phyloP scores from a whole-genome alignment of 2,329 filamentous ascomycete genomes.

The Neoarthrinium moseri region DNA sequence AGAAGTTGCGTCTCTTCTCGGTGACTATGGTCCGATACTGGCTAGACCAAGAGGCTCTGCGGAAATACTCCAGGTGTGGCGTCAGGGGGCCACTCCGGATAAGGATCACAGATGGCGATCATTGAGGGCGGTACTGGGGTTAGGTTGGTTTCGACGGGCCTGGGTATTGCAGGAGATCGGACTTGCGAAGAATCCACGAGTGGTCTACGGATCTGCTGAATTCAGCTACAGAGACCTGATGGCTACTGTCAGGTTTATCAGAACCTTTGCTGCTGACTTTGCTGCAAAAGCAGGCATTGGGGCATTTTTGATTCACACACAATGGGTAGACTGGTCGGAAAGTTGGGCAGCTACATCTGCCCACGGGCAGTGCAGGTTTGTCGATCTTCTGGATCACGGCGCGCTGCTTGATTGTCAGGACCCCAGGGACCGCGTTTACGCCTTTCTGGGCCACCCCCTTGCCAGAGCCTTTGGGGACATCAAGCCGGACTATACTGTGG shows the following conservation, averaged over 20 bases:
- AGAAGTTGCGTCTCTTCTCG: neutral
- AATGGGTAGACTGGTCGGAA: slow-evolving; percentile 7
- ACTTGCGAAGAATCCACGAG: slow-evolving; percentile 5
- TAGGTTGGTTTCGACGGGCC: slow-evolving; percentile 6
- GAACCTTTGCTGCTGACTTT: neutral
- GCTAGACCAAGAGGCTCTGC: neutral
- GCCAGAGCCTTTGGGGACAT: neutral
- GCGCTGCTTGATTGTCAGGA: slow-evolving; percentile 5
- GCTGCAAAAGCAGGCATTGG: neutral
- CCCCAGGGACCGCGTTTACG: slow-evolving; percentile 9
- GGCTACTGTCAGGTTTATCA: neutral
- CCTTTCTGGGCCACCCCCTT: slow-evolving; percentile 8
- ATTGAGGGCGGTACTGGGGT: neutral
- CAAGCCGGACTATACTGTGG: slow-evolving; percentile 7
- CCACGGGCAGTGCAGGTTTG: neutral
- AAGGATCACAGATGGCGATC: neutral
- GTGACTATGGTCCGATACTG: neutral
- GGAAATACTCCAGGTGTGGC: neutral
- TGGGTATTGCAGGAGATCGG: slow-evolving; percentile 9
- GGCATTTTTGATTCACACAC: neutral
- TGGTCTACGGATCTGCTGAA: slow-evolving; percentile 7
- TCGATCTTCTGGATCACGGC: slow-evolving; percentile 10
- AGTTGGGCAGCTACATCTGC: neutral
- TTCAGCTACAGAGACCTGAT: slow-evolving; percentile 10
- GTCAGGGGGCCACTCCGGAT: neutral